A percentile compares a stretch with the other conserved stretches of the same genome.
These are phyloP conservation scores for Pholiota adiposa DNA, from an alignment of 1,284 basidiomycete genomes.

Conservation along the genomic window DNA sequence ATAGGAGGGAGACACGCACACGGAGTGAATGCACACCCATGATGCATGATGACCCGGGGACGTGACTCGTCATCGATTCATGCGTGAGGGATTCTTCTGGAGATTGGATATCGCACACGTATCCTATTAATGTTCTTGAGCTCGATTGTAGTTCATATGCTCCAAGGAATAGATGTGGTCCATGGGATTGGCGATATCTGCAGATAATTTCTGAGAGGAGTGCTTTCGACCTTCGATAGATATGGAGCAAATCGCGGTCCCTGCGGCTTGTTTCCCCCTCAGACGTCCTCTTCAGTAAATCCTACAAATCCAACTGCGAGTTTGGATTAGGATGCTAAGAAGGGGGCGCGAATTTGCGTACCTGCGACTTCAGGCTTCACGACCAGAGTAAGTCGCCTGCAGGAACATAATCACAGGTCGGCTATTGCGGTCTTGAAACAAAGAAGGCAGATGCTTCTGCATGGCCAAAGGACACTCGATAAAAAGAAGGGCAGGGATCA, in stretches of 20 bases:
- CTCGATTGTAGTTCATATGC: conserved; percentile 46
- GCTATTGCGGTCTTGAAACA: no score
- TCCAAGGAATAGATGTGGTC: conserved; percentile 68
- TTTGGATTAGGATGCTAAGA: no score
- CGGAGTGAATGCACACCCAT: conserved; percentile 72
- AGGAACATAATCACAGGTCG: conserved; percentile 40
- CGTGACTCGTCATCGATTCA: conserved; percentile 69
- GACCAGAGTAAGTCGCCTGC: conserved; percentile 38
- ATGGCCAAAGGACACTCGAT: no score
- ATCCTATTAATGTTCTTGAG: conserved; percentile 59
- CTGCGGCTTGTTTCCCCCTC: conserved; percentile 56
- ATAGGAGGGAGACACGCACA: conserved; percentile 54
- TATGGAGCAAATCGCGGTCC: conserved; percentile 32
- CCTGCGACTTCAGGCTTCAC: conserved; percentile 45
- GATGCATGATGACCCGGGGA: conserved; percentile 43
- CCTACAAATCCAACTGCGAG: conserved; percentile 35
- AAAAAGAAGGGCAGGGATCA: no score
- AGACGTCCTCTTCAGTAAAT: conserved; percentile 67
- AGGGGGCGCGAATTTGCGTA: conserved; percentile 16
- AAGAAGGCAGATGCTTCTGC: no score
- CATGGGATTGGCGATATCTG: conserved; percentile 64
- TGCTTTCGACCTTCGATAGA: neutral
- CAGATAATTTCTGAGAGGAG: neutral
- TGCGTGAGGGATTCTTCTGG: conserved; percentile 55
- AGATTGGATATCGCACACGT: conserved; percentile 67